Evolutionary conservation across 139 green algal genomes (phyloP), one percentile per base, ranked within the genome.

Genomic region (Picochlorum sp.): DNA sequence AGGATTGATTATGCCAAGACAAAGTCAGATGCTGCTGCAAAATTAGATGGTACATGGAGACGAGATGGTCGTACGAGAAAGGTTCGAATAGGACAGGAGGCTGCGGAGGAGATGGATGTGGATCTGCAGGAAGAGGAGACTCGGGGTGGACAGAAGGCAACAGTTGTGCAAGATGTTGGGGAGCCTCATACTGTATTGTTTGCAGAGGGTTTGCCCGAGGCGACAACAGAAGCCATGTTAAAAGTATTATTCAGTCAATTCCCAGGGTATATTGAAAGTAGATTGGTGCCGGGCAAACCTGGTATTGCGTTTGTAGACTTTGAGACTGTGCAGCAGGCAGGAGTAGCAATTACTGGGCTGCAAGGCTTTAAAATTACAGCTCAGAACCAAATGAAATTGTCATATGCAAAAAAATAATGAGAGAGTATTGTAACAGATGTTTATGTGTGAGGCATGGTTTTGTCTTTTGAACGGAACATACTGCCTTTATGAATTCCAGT

Each of bases 271-370:
- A 78, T 81, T 68, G 88, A 97, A 71, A 86, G 90, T 49, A 45
- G 80, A 10, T 90, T 96, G 87, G 85, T 98, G 49, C 85, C 92
- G 23, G 83, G 79, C 24, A 85, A 85, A 34, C 93, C 93, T 0
- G 93, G 92, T 60, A 97, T 99, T 60, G 89, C 90, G 0, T 99
- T 99, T 73, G 85, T 98, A 7, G 93, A 99, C 70, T 97, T 87
- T 60, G 83, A 89, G 24, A 86, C 83, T 60, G 92, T 71, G 41
- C 49, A 62, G 41, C 71, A 77, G 65, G 69, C 49, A 49, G 83
- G 62, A 3, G 80, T 88, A 41, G 92, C 90, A 4, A 66, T 96
- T 71, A 52, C 70, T 7, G 91, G 91, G 6, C 77, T 97, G 61
- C 87, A 98, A 63, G 79, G 77, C 37, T 98, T 97, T 89, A 91